Evolutionary conservation across 2,329 filamentous ascomycete species (phyloP), one percentile per base, ranked within the genome.

Genomic region (Fusarium nanum): DNA sequence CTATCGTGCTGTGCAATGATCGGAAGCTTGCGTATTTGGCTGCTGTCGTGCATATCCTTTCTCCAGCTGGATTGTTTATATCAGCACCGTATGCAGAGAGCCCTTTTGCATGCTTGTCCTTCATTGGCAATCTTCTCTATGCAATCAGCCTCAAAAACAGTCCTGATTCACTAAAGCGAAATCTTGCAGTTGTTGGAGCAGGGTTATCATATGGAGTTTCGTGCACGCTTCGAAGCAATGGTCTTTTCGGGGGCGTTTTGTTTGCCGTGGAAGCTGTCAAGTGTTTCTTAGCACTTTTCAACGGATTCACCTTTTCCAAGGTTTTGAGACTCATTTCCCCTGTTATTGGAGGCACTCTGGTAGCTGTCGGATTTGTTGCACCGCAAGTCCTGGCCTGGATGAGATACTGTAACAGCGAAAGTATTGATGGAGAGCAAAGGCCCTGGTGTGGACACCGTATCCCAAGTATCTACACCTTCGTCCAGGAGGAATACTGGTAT

Each of bases 401-500:
- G 53, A 86, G 88, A 42, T 98, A 91, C 78, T 97, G 93, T 75
- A 64, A 71, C 40, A 60, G 66, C 27, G 45, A 56, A 13, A 25
- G 55, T 16, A 70, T 76, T 20, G 20, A 30, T 12, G 75, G 76
- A 45, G 73, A 76, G 61, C 64, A 82, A 56, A 83, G 92, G 60
- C 87, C 89, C 6, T 99, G 96, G 96, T 99, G 96, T 78, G 77
- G 80, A 22, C 85, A 83, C 20, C 78, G 81, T n/a, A 68, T 94
- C 14, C 96, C 96, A 6, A 97, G 93, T 78, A 94, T 99, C 64
- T 98, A 97, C 80, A 86, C 89, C 0, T 98, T 92, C 84, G 95
- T 98, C 4, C 96, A 99, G 78, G 85, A 86, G 47, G 85, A 92
- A 75, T 98, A 99, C 80, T 99, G 96, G 94, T 97, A 85, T 79